phyloP scores from a whole-genome alignment of 371 early-diverging fungal genomes.

The Mucor saturninus region DNA sequence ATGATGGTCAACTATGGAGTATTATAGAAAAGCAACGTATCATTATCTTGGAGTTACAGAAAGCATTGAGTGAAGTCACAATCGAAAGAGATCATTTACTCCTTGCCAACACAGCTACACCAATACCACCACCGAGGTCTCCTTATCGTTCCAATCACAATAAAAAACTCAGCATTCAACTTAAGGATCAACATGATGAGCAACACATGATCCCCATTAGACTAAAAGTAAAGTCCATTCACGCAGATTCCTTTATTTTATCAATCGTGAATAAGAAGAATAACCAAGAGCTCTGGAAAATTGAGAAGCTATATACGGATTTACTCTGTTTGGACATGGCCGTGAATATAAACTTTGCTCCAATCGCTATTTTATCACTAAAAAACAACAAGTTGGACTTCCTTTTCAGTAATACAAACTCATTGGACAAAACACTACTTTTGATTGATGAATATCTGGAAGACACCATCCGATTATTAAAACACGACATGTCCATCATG shows the following conservation, averaged over 20 bases:
- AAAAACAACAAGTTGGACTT: slow-evolving; percentile 4
- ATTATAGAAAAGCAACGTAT: slow-evolving; percentile 83
- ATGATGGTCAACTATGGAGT: slow-evolving; percentile 84
- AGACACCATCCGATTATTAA: not conserved
- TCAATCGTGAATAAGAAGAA: not conserved
- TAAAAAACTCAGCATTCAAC: slow-evolving; percentile 1
- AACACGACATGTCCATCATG: not conserved
- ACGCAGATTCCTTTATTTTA: not conserved
- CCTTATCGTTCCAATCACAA: slow-evolving; percentile 22
- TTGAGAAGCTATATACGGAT: slow-evolving; percentile 84
- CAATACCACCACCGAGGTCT: slow-evolving; percentile 28
- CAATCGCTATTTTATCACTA: not conserved
- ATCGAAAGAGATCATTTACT: slow-evolving; percentile 46
- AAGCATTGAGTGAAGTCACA: slow-evolving; percentile 45
- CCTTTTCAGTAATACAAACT: slow-evolving; percentile 1
- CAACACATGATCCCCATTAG: not conserved
- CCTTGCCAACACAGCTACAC: slow-evolving; percentile 1
- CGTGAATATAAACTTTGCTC: slow-evolving; percentile 1
- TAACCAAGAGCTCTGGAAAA: slow-evolving; percentile 68
- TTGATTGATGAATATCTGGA: slow-evolving; percentile 6
- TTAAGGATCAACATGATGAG: not conserved
- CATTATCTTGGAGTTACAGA: slow-evolving; percentile 71
- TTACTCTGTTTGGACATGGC: slow-evolving; percentile 68
- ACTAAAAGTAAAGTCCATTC: slow-evolving; percentile 1
- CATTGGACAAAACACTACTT: not conserved